Conservation (phyloP, 2,329 filamentous ascomycete genomes). For the Trichoderma koningii region DNA sequence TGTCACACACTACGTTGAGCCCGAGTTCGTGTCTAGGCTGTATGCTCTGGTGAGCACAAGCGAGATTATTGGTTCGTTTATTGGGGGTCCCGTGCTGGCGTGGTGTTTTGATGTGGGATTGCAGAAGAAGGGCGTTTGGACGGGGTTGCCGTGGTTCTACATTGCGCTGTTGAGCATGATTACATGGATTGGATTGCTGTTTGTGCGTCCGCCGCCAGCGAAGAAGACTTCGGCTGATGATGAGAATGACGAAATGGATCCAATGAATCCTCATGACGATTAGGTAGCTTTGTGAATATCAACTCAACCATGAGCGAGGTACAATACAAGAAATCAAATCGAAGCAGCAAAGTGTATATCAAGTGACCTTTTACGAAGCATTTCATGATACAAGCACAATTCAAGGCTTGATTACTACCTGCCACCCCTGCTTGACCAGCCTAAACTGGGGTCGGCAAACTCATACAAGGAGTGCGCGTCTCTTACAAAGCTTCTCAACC, state of each 20-base stretch:
- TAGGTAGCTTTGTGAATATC: slow-evolving; percentile 3
- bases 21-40: slow-evolving; percentile 44
- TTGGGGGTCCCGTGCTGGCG: slow-evolving; percentile 46
- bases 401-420: not conserved
- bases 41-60: slow-evolving; percentile 47
- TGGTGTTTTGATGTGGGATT: slow-evolving; percentile 44
- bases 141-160: slow-evolving; percentile 47
- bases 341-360: not conserved
- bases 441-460: slow-evolving; percentile 16
- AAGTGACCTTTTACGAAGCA: not conserved
- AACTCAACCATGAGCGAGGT: not conserved
- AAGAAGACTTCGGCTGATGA: slow-evolving; percentile 30
- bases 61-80: slow-evolving; percentile 44
- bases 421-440: not conserved
- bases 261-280: slow-evolving; percentile 2
- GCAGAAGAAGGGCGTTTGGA: slow-evolving; percentile 41
- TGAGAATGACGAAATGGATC: slow-evolving; percentile 29
- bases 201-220: slow-evolving; percentile 40
- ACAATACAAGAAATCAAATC: not conserved
- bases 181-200: slow-evolving; percentile 36
- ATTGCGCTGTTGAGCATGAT: slow-evolving; percentile 38
- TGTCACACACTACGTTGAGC: slow-evolving; percentile 43
- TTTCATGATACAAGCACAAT: not conserved
- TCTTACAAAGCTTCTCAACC: not conserved
- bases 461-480: slow-evolving; percentile 5